Conservation (phyloP, 768 basidiomycete genomes). For the Boletus patriciae region DNA sequence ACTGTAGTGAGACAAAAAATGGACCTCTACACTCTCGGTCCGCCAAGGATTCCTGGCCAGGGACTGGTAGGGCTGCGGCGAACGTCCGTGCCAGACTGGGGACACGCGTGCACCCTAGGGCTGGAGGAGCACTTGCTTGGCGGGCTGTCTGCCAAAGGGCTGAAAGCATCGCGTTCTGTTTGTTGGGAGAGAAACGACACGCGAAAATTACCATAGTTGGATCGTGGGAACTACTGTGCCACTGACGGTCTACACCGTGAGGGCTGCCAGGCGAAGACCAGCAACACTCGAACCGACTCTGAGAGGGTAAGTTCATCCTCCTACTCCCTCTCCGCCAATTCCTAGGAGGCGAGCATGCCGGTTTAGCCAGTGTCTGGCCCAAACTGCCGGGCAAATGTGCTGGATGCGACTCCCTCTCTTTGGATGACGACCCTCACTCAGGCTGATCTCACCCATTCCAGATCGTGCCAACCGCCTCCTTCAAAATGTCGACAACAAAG, state of each 20-base stretch:
- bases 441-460: slow-evolving; percentile 24
- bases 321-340: background rate
- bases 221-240: slow-evolving; percentile 25
- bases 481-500: slow-evolving; percentile 71
- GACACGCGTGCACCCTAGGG: background rate
- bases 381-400: slow-evolving; percentile 31
- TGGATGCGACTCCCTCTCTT: slow-evolving; percentile 39
- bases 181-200: background rate
- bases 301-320: slow-evolving; percentile 41
- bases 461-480: slow-evolving; percentile 23
- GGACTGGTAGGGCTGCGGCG: slow-evolving; percentile 4
- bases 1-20: slow-evolving; percentile 3
- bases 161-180: slow-evolving; percentile 16
- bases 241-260: background rate
- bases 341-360: background rate
- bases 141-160: slow-evolving; percentile 15
- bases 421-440: slow-evolving; percentile 37
- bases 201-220: slow-evolving; percentile 19
- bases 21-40: slow-evolving; percentile 17
- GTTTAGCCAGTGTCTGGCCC: background rate
- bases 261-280: slow-evolving; percentile 13
- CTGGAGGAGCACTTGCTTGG: slow-evolving; percentile 9
- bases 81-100: slow-evolving; percentile 14
- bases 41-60: background rate
- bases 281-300: slow-evolving; percentile 32